A percentile compares a stretch with the other conserved stretches of the same genome.
These are phyloP conservation scores for Henckelia pumila DNA, from an alignment of 257 asterid genomes.

Conservation along the genomic window DNA sequence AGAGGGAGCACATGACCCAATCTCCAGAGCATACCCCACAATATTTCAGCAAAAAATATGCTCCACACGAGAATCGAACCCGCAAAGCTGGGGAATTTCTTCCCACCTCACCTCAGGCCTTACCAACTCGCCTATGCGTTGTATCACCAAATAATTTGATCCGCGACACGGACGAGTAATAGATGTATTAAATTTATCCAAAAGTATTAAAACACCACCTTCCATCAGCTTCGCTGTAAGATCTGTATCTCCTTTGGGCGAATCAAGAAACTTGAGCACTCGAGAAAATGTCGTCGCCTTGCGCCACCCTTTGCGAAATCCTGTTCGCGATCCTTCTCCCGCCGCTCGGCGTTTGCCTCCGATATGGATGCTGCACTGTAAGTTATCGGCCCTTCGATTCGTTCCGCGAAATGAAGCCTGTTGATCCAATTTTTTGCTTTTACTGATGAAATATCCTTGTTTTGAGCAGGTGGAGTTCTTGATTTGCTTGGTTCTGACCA, in stretches of 20 bases:
- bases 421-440: background rate
- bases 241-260: background rate
- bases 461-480: conserved; percentile 31
- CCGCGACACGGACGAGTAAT: too few relatives aligned
- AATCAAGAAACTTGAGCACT: background rate
- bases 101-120: too few relatives aligned
- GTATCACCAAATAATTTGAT: too few relatives aligned
- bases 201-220: too few relatives aligned
- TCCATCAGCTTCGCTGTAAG: too few relatives aligned
- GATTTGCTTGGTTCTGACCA: conserved; percentile 31
- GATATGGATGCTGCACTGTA: conserved; percentile 51
- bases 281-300: conserved; percentile 26
- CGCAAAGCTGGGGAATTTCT: too few relatives aligned
- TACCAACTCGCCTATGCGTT: too few relatives aligned
- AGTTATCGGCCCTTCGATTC: background rate
- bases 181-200: too few relatives aligned
- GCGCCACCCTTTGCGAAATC: conserved; percentile 37
- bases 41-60: too few relatives aligned
- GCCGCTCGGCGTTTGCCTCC: conserved; percentile 50
- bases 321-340: conserved; percentile 44
- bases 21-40: too few relatives aligned
- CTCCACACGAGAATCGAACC: too few relatives aligned
- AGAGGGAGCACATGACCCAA: too few relatives aligned
- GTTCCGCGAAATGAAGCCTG: background rate
- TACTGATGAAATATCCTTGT: background rate